Percentiles rank a stretch among this genome's conserved stretches.
phyloP scores from a whole-genome alignment of 1,284 basidiomycete genomes.

The Kalmanozyma brasiliensis region DNA sequence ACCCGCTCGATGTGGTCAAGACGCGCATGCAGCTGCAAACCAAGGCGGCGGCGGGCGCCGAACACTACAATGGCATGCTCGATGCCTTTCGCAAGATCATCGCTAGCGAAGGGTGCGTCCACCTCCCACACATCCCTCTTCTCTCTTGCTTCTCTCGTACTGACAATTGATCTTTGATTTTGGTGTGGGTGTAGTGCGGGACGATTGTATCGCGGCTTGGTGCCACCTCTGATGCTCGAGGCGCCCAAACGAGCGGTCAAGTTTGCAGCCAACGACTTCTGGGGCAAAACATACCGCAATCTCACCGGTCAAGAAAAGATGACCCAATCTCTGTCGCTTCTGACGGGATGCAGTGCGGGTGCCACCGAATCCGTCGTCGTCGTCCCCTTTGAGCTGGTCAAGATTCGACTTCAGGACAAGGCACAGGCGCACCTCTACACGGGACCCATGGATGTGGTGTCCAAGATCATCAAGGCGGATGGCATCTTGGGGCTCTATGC shows the following conservation, averaged over 20 bases:
- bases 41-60: conserved; percentile 73
- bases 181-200: conserved; percentile 69
- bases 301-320: conserved; percentile 81
- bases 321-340: conserved; percentile 83
- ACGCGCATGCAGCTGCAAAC: conserved; percentile 96
- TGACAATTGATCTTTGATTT: conserved; percentile 3
- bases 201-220: conserved; percentile 90
- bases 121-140: not conserved
- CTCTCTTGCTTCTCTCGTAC: not conserved
- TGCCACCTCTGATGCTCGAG: conserved; percentile 92
- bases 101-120: conserved; percentile 82
- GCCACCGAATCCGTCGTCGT: conserved; percentile 94
- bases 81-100: conserved; percentile 82
- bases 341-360: conserved; percentile 92
- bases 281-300: conserved; percentile 72
- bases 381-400: conserved; percentile 96
- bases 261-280: conserved; percentile 89
- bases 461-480: conserved; percentile 87
- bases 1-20: conserved; percentile 83
- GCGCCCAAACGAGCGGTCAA: conserved; percentile 98
- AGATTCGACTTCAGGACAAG: conserved; percentile 91
- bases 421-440: conserved; percentile 82
- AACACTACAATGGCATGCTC: conserved; percentile 75
- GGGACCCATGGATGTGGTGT: conserved; percentile 91
- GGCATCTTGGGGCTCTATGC: conserved; percentile 84